Evolutionary conservation across 768 basidiomycete species (phyloP).

Genomic region (Amanita rimosa): DNA sequence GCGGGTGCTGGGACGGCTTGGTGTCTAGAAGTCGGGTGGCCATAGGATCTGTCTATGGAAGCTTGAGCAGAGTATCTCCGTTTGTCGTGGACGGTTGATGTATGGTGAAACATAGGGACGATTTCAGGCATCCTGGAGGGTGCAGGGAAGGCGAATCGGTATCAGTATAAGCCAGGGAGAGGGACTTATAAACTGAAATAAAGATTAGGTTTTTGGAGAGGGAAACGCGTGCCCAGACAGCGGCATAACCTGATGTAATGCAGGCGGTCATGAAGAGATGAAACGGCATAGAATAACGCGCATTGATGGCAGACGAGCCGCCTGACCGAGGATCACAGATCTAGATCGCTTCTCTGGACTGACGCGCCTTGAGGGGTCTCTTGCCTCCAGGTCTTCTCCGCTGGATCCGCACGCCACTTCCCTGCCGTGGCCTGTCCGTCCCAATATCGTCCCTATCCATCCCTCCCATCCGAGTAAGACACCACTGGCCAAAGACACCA

Average conservation of each 20-base stretch:
- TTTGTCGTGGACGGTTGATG: constrained; percentile 1
- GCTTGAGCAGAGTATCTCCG: constrained; percentile 2
- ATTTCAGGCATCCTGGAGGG: not conserved
- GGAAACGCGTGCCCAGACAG: constrained; percentile 5
- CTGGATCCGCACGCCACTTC: constrained; percentile 8
- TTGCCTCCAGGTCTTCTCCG: constrained; percentile 1
- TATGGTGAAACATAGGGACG: not conserved
- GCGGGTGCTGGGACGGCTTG: not conserved
- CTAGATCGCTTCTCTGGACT: constrained; percentile 15
- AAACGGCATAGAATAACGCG: constrained; percentile 15
- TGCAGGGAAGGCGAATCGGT: constrained; percentile 2
- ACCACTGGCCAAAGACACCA: no score
- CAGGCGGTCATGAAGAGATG: constrained; percentile 12
- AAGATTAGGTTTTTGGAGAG: constrained; percentile 8
- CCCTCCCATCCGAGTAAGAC: no score
- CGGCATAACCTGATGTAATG: constrained; percentile 10
- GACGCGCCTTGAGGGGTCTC: constrained; percentile 7
- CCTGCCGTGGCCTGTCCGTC: constrained; percentile 5
- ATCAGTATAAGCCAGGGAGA: not conserved
- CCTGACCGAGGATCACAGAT: constrained; percentile 27
- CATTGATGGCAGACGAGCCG: constrained; percentile 14
- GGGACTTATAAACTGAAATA: constrained; percentile 4
- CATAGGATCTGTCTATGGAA: not conserved
- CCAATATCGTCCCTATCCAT: not conserved
- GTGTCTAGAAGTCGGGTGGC: not conserved